A percentile compares a stretch with the other conserved stretches of the same genome.
phyloP scores from a whole-genome alignment of 1,284 basidiomycete genomes.

The Cryptococcus amylolentus region DNA sequence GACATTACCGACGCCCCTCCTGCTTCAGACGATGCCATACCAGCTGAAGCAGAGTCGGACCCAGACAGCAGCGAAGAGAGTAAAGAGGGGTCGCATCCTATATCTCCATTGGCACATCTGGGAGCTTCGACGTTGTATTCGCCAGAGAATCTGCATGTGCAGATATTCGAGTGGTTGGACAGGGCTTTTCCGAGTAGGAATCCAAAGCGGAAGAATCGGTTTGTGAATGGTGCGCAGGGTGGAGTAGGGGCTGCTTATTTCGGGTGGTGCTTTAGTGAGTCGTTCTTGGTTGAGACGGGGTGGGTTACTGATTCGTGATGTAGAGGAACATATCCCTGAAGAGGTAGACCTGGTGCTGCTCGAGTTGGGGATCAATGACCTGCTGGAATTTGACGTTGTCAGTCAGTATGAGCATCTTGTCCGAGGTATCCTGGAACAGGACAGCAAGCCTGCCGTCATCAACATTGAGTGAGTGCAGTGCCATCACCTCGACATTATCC shows the following conservation, averaged over 20 bases:
- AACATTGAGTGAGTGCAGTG: constrained; percentile 40
- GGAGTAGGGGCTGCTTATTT: constrained; percentile 46
- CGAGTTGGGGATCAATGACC: constrained; percentile 46
- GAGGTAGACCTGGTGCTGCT: constrained; percentile 41
- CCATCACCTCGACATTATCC: neutral
- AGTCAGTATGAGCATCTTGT: constrained; percentile 43
- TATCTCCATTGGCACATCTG: constrained; percentile 7
- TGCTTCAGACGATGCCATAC: neutral
- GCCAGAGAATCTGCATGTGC: constrained; percentile 43
- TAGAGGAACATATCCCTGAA: constrained; percentile 45
- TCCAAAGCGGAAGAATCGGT: constrained; percentile 32
- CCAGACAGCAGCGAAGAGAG: neutral
- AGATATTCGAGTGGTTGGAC: constrained; percentile 46
- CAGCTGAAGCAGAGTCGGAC: constrained; percentile 1
- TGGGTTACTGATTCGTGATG: neutral
- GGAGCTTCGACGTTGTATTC: constrained; percentile 44
- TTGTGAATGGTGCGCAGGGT: constrained; percentile 44
- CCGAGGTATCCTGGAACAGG: constrained; percentile 37
- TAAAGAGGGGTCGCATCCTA: neutral
- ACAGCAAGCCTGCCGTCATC: constrained; percentile 40
- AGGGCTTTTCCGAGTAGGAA: constrained; percentile 34
- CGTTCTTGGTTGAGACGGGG: neutral
- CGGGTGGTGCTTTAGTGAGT: constrained; percentile 47
- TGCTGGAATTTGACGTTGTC: constrained; percentile 29
- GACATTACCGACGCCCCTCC: constrained; percentile 8